A percentile compares a stretch with the other conserved stretches of the same genome.
Evolutionary conservation across 768 basidiomycete species (phyloP).

Genomic region (Flagelloscypha sp.): DNA sequence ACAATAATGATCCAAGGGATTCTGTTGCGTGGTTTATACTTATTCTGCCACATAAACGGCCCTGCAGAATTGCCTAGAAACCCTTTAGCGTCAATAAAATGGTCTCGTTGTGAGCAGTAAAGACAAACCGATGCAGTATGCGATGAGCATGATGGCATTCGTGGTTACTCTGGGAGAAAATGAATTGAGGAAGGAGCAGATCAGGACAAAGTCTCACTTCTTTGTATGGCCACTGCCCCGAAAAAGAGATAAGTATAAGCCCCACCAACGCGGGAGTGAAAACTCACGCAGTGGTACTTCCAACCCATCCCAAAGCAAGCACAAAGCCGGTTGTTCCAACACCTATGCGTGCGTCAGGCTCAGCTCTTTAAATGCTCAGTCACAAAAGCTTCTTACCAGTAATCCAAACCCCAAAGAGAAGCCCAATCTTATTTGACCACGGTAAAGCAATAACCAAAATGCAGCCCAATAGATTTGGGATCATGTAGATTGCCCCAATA

Average conservation of each 20-base stretch:
- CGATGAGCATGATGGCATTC: slow-evolving; percentile 67
- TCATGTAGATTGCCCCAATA: slow-evolving; percentile 48
- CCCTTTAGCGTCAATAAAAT: slow-evolving; percentile 10
- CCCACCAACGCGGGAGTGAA: too few relatives aligned
- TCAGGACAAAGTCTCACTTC: too few relatives aligned
- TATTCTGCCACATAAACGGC: slow-evolving; percentile 72
- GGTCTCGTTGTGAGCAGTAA: slow-evolving; percentile 3
- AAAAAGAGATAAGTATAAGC: too few relatives aligned
- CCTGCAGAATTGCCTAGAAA: slow-evolving; percentile 55
- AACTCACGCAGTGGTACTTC: too few relatives aligned
- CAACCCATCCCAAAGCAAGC: too few relatives aligned
- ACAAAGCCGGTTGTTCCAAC: slow-evolving; percentile 53
- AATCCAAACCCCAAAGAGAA: slow-evolving; percentile 50
- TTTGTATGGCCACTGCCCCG: too few relatives aligned
- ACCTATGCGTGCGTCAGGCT: slow-evolving; percentile 17
- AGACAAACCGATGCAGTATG: slow-evolving; percentile 52
- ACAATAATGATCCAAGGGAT: slow-evolving; percentile 76
- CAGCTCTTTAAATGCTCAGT: not conserved
- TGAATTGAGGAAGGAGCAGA: too few relatives aligned
- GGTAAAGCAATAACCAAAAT: slow-evolving; percentile 58
- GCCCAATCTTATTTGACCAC: slow-evolving; percentile 55
- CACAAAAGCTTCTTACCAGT: slow-evolving; percentile 32
- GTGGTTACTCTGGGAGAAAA: slow-evolving; percentile 55
- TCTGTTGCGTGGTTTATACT: slow-evolving; percentile 62
- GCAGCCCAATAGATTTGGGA: slow-evolving; percentile 59